A percentile compares a stretch with the other conserved stretches of the same genome.
Evolutionary conservation across 352 stramenopile genomes (phyloP).

Genomic region (Phytophthora ohioensis): DNA sequence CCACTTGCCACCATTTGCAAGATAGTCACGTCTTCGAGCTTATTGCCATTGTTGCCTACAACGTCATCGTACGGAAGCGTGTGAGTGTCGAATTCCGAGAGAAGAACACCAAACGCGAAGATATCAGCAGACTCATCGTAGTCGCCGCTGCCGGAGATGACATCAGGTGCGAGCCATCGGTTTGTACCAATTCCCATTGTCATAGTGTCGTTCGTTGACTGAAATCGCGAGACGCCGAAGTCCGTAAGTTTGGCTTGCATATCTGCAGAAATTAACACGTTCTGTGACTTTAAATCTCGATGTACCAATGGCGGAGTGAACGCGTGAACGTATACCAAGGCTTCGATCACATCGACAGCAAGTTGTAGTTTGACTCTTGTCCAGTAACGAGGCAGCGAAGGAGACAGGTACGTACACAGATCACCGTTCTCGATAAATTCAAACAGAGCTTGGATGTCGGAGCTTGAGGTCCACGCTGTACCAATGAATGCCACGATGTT

Average conservation of each 20-base stretch:
- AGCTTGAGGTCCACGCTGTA: slow-evolving; percentile 36
- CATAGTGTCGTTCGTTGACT: slow-evolving; percentile 34
- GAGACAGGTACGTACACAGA: slow-evolving; percentile 26
- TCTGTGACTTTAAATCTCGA: slow-evolving; percentile 36
- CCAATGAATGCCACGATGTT: slow-evolving; percentile 47
- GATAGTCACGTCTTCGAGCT: slow-evolving; percentile 45
- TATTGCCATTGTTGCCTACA: slow-evolving; percentile 6
- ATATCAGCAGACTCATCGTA: slow-evolving; percentile 55
- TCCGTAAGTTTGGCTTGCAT: slow-evolving; percentile 42
- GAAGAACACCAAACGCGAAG: slow-evolving; percentile 63
- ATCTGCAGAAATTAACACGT: slow-evolving; percentile 38
- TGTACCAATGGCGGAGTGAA: slow-evolving; percentile 35
- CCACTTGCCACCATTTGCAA: slow-evolving; percentile 48
- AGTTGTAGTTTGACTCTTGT: slow-evolving; percentile 43
- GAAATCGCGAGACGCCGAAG: slow-evolving; percentile 21
- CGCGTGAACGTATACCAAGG: slow-evolving; percentile 52
- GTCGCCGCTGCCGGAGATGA: slow-evolving; percentile 63
- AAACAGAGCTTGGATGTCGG: slow-evolving; percentile 40
- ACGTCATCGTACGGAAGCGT: slow-evolving; percentile 51
- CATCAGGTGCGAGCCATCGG: slow-evolving; percentile 69
- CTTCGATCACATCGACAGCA: slow-evolving; percentile 56
- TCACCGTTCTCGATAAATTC: slow-evolving; percentile 40
- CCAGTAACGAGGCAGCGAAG: slow-evolving; percentile 17
- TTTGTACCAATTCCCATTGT: slow-evolving; percentile 51
- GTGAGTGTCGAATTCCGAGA: slow-evolving; percentile 69